These are phyloP conservation scores for Drechslerella coelobrocha DNA, from an alignment of 2,329 filamentous ascomycete genomes.

Conservation along the genomic window DNA sequence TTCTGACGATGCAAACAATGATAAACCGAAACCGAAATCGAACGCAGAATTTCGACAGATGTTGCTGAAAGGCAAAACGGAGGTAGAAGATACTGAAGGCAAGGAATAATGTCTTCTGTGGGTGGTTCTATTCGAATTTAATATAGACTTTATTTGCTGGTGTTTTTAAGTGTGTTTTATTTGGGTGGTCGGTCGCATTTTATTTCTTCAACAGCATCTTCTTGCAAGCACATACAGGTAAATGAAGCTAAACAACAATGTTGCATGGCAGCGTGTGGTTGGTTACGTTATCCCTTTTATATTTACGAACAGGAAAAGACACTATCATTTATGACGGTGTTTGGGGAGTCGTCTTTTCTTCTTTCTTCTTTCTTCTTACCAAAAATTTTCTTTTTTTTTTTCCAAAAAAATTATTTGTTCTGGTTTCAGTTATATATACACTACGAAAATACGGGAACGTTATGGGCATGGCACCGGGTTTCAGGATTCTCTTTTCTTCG, in stretches of 20 bases:
- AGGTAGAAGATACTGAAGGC: constrained; percentile 10
- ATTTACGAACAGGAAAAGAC: constrained; percentile 19
- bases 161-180: constrained; percentile 9
- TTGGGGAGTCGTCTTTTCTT: constrained; percentile 31
- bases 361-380: constrained; percentile 15
- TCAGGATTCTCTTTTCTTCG: background rate
- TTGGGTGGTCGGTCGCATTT: background rate
- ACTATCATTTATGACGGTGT: constrained; percentile 44
- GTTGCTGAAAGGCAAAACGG: constrained; percentile 51
- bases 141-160: constrained; percentile 3
- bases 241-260: no score
- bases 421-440: background rate
- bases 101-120: constrained; percentile 12
- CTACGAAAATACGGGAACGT: background rate
- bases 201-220: constrained; percentile 26
- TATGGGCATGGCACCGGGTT: no score
- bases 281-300: background rate
- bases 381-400: background rate
- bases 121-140: constrained; percentile 1
- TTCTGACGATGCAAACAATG: constrained; percentile 55
- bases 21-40: constrained; percentile 57
- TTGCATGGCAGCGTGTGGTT: no score
- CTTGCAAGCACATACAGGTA: no score
- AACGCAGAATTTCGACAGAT: constrained; percentile 55
- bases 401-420: no score